Conservation (phyloP, 2,329 filamentous ascomycete genomes). For the Cryphonectria japonica region DNA sequence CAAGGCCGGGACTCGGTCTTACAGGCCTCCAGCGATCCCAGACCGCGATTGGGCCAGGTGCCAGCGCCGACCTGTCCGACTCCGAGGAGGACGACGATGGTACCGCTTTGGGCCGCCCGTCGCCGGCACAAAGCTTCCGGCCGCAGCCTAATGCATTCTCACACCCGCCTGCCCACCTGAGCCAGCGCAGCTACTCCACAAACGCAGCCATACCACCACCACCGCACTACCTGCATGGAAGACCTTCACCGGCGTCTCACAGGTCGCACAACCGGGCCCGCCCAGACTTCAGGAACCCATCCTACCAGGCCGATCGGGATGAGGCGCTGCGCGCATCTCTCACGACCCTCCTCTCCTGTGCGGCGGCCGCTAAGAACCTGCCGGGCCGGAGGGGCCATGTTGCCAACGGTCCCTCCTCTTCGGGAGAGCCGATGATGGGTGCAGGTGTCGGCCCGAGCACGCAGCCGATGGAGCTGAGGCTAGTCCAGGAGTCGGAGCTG, state of each 20-base stretch:
- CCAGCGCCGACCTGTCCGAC: conserved; percentile 41
- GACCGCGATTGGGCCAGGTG: conserved; percentile 43
- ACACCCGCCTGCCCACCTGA: conserved; percentile 67
- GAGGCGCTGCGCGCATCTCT: conserved; percentile 89
- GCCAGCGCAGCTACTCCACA: conserved; percentile 54
- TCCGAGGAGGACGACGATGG: conserved; percentile 72
- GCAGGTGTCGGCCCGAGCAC: conserved; percentile 49
- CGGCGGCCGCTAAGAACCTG: conserved; percentile 82
- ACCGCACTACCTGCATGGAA: conserved; percentile 46
- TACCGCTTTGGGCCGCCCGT: conserved; percentile 73
- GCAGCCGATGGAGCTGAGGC: conserved; percentile 61
- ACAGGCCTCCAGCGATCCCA: conserved; percentile 38
- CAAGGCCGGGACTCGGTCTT: conserved; percentile 28
- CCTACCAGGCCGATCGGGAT: conserved; percentile 85
- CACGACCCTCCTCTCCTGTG: conserved; percentile 94
- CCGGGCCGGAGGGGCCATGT: conserved; percentile 63
- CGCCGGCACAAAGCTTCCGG: conserved; percentile 66
- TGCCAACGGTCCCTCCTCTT: conserved; percentile 40
- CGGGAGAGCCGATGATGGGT: conserved; percentile 37
- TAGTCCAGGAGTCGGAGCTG: conserved; percentile 65
- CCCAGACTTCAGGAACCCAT: conserved; percentile 71
- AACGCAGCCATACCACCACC: conserved; percentile 48
- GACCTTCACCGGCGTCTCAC: conserved; percentile 45
- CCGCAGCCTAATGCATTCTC: conserved; percentile 93
- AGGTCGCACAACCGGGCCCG: conserved; percentile 52